Percentiles rank a stretch among this genome's conserved stretches.
phyloP scores from a whole-genome alignment of 176 grass and related monocot genomes.

The Eremochloa ophiuroides region DNA sequence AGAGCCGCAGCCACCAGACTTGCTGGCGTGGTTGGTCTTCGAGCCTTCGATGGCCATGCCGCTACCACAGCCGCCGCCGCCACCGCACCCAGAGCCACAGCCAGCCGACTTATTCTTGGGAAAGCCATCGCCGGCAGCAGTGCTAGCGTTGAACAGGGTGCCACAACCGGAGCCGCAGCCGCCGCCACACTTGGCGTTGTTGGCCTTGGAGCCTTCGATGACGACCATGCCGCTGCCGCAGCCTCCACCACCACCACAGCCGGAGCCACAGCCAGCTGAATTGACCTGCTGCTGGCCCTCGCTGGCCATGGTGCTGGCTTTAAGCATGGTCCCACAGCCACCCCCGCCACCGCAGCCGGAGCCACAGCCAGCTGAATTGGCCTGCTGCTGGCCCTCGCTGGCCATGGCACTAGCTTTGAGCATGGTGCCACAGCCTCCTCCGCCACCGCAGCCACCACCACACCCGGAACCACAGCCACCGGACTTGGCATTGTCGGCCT shows the following conservation, averaged over 20 bases:
- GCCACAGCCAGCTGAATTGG: neutral
- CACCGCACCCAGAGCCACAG: neutral
- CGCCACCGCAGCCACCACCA: neutral
- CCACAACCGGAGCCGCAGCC: neutral
- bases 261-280: slow-evolving; percentile 8
- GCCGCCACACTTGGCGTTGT: neutral
- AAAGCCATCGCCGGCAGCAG: no score
- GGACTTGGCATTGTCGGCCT: neutral
- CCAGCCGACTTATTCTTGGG: no score
- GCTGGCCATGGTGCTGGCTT: no score
- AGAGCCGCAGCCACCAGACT: slow-evolving; percentile 17
- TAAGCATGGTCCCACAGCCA: neutral
- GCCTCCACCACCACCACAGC: neutral
- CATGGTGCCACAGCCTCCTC: neutral
- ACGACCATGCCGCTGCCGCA: neutral
- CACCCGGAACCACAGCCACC: slow-evolving; percentile 27
- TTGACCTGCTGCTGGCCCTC: no score
- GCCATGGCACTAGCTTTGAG: no score
- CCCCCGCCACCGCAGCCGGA: neutral
- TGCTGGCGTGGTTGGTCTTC: neutral
- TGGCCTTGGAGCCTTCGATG: neutral
- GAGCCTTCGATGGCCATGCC: neutral
- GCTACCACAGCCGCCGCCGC: neutral
- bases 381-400: no score
- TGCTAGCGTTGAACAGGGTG: no score